Base-by-base conservation (phyloP, 768 basidiomycete species). In the Dacryopinax primogenitus region DNA sequence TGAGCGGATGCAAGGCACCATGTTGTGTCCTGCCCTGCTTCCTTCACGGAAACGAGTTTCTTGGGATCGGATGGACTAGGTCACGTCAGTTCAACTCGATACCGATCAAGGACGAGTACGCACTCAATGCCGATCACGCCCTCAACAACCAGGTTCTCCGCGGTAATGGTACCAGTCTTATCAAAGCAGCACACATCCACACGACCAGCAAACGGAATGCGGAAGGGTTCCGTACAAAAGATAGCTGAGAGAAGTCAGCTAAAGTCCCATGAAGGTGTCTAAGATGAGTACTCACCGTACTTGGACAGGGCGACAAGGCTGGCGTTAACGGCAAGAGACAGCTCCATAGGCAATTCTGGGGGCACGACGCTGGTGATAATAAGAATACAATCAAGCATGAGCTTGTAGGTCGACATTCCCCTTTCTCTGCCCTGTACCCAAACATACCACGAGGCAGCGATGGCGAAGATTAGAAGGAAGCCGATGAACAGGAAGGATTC, bases 141-240 rank as follows among this genome's bases (percentile, higher is more conserved):
- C 73, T 99, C 94, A 0, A 98, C 81, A 7, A 97, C 92, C 13
- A 98, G 77, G 73, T 93, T 87, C 74, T 97, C 94, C 0, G 92
- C 92, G 0, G 96, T 99, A 69, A 99, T 97, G 0, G 96, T 98
- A 26, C 95, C 96, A 0, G 96, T 99, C 81, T 99, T 99, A 77
- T 99, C 96, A 70, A 99, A 98, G 76, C 96, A 98, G 76, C 96
- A 99, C 16, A 98, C 88, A 70, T 99, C 96, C 1, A 98, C 93
- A 23, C 92, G 84, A 3, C 96, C 96, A 3, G 96, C 96, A 67
- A 79, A 90, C 0, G 96, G 94, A 67, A 98, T 99, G 23, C 96
- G 85, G 84, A 99, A 98, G 0, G 96, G 96, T 71, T 99, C 96
- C 18, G 96, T 99, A 73, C 96, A 98, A 78, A 94, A 99, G 66